phyloP scores from a whole-genome alignment of 805 yeast species.

The Candida coquimbonensis region DNA sequence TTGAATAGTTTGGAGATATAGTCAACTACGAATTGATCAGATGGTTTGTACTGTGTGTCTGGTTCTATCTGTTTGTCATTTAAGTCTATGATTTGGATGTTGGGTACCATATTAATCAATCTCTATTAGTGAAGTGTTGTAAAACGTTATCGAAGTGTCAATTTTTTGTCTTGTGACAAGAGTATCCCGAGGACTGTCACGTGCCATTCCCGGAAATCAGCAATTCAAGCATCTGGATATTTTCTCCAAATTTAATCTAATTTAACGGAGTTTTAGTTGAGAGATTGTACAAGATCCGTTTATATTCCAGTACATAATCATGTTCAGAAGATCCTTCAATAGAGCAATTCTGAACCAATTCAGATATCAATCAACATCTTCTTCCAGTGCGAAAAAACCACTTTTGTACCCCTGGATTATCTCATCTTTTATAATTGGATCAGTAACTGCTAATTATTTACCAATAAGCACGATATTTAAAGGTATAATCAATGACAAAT shows the following conservation, averaged over 20 bases:
- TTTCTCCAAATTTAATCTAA: too few relatives aligned
- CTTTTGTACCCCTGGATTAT: constrained; percentile 10
- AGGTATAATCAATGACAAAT: constrained; percentile 14
- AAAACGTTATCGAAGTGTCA: too few relatives aligned
- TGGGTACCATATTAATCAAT: constrained; percentile 10
- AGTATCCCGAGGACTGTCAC: too few relatives aligned
- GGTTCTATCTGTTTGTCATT: constrained; percentile 20
- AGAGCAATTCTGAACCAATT: background rate
- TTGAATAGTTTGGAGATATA: constrained; percentile 63
- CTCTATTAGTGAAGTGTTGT: too few relatives aligned
- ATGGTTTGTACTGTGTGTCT: constrained; percentile 19
- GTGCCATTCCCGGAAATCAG: too few relatives aligned
- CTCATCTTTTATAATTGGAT: constrained; percentile 28
- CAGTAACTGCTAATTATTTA: constrained; percentile 27
- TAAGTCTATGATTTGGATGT: constrained; percentile 24
- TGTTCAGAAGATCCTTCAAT: too few relatives aligned
- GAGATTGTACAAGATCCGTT: too few relatives aligned
- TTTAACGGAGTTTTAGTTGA: too few relatives aligned
- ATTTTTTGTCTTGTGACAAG: too few relatives aligned
- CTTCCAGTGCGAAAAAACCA: background rate
- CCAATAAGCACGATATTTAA: constrained; percentile 29
- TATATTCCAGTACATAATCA: too few relatives aligned
- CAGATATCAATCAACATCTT: background rate
- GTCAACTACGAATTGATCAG: constrained; percentile 27
- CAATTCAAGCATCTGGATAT: too few relatives aligned